Conservation (phyloP, 1,284 basidiomycete genomes). For the Malassezia slooffiae region DNA sequence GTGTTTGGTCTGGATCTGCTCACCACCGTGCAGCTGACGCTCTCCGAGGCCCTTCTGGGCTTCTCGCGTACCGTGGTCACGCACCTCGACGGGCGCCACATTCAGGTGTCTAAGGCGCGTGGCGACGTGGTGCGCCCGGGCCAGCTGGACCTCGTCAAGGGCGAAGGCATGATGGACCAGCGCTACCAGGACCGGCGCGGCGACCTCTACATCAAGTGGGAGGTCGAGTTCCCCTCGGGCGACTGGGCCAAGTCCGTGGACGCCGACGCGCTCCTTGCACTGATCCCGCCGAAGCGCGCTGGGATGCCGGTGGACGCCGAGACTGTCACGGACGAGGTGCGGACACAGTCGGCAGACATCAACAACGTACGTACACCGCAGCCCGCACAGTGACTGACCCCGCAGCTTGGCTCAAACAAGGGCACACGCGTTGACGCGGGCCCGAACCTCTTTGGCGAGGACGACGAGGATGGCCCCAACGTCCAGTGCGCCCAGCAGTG, state of each 20-base stretch:
- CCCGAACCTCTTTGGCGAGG: conserved; percentile 22
- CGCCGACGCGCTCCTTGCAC: conserved; percentile 16
- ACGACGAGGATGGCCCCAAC: conserved; percentile 23
- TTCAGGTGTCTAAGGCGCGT: conserved; percentile 19
- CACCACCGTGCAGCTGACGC: conserved; percentile 52
- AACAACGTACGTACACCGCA: conserved; percentile 7
- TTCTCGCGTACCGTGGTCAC: conserved; percentile 39
- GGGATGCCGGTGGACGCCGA: conserved; percentile 19
- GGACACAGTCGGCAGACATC: conserved; percentile 10
- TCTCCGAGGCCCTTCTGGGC: conserved; percentile 33
- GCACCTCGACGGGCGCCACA: conserved; percentile 39
- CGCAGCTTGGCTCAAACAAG: conserved; percentile 25
- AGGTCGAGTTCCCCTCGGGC: conserved; percentile 38
- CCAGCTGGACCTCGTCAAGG: conserved; percentile 29
- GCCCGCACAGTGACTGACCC: conserved; percentile 2
- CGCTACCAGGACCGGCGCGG: conserved; percentile 27
- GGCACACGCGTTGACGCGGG: conserved; percentile 22
- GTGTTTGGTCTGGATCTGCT: conserved; percentile 67
- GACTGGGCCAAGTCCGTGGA: conserved; percentile 15
- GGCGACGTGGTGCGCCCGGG: conserved; percentile 30
- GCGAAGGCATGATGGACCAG: conserved; percentile 36
- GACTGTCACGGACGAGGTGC: conserved; percentile 20
- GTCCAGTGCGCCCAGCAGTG: conserved; percentile 34
- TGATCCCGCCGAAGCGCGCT: conserved; percentile 26
- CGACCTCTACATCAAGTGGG: conserved; percentile 35